These are phyloP conservation scores for Sclerotinia minor DNA, from an alignment of 2,329 filamentous ascomycete genomes.

Conservation along the genomic window DNA sequence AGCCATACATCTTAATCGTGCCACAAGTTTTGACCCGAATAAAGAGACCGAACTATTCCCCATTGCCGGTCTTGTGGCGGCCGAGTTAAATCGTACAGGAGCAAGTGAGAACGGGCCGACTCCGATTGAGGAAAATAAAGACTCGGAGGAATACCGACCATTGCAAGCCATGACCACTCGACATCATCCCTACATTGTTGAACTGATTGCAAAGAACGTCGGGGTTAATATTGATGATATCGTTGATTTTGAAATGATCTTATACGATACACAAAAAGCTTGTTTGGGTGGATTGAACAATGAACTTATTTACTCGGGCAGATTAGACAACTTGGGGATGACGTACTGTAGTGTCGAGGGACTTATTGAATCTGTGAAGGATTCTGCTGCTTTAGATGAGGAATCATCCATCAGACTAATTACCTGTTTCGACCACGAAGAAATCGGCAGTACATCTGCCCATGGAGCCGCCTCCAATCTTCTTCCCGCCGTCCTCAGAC, in stretches of 20 bases:
- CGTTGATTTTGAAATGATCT: constrained; percentile 92
- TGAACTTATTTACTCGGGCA: constrained; percentile 94
- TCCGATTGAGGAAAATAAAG: constrained; percentile 39
- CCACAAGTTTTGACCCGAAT: constrained; percentile 86
- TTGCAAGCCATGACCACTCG: constrained; percentile 76
- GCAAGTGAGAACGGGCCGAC: constrained; percentile 45
- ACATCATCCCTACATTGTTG: constrained; percentile 84
- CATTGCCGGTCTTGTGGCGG: constrained; percentile 82
- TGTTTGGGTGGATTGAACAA: constrained; percentile 86
- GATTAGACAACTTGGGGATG: constrained; percentile 94
- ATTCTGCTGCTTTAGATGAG: constrained; percentile 64
- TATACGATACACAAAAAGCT: constrained; percentile 93
- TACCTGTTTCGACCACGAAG: constrained; percentile 95
- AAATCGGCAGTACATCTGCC: constrained; percentile 88
- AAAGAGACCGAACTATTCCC: constrained; percentile 96
- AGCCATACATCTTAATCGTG: constrained; percentile 89
- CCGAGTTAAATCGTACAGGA: constrained; percentile 79
- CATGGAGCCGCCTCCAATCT: constrained; percentile 94
- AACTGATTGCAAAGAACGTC: constrained; percentile 79
- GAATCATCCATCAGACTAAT: constrained; percentile 87
- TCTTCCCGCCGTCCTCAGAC: constrained; percentile 80
- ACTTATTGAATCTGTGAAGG: constrained; percentile 74
- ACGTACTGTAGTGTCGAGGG: constrained; percentile 89
- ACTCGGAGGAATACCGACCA: constrained; percentile 61
- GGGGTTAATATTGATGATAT: constrained; percentile 70